phyloP scores from a whole-genome alignment of 2,329 filamentous ascomycete genomes.

The Stemphylium vesicarium region DNA sequence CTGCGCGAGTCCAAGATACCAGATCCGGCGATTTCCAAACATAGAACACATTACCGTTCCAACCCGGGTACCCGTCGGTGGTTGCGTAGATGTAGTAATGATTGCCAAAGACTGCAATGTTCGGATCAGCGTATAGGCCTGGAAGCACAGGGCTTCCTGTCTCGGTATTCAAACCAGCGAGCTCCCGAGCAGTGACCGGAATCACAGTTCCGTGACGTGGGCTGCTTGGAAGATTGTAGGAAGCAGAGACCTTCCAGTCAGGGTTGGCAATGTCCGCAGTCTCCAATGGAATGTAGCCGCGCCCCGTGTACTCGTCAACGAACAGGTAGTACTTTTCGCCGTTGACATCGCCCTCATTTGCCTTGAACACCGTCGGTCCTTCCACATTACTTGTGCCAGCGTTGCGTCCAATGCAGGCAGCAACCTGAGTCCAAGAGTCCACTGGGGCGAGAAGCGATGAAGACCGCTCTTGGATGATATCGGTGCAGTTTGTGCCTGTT shows the following conservation, averaged over 20 bases:
- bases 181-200: slow-evolving; percentile 57
- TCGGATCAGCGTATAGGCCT: slow-evolving; percentile 37
- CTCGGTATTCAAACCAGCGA: slow-evolving; percentile 27
- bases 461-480: slow-evolving; percentile 62
- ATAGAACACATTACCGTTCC: slow-evolving; percentile 38
- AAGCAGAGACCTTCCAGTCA: slow-evolving; percentile 55
- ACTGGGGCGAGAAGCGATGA: slow-evolving; percentile 51
- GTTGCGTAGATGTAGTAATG: slow-evolving; percentile 40
- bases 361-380: slow-evolving; percentile 60
- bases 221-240: slow-evolving; percentile 56
- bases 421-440: slow-evolving; percentile 53
- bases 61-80: slow-evolving; percentile 34
- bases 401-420: slow-evolving; percentile 58
- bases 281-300: slow-evolving; percentile 62
- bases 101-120: slow-evolving; percentile 33
- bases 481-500: slow-evolving; percentile 57
- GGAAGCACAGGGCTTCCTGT: slow-evolving; percentile 30
- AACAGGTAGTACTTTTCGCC: slow-evolving; percentile 64
- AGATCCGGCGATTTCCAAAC: slow-evolving; percentile 36
- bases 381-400: slow-evolving; percentile 59
- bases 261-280: slow-evolving; percentile 58
- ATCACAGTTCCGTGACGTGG: slow-evolving; percentile 63
- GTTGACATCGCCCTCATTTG: slow-evolving; percentile 57
- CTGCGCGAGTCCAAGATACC: slow-evolving; percentile 31
- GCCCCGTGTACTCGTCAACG: slow-evolving; percentile 60